These are phyloP conservation scores for Xylaria sp. DNA, from an alignment of 495 filamentous ascomycete species.

Conservation along the genomic window DNA sequence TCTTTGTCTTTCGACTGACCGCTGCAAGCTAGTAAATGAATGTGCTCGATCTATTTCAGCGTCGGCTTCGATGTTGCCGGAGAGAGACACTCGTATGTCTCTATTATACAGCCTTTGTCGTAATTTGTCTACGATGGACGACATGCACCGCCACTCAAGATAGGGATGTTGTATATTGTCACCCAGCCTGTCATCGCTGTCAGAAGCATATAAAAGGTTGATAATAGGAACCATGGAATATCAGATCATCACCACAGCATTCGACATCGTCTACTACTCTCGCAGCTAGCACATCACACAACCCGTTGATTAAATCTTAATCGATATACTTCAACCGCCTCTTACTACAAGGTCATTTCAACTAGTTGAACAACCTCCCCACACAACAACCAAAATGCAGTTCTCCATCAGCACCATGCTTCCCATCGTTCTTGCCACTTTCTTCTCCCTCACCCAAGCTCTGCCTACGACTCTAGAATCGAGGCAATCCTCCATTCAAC, in stretches of 20 bases:
- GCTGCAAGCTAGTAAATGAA: background rate
- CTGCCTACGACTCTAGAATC: background rate
- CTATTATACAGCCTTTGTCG: background rate
- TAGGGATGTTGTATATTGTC: background rate
- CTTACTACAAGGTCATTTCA: background rate
- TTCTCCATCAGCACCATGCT: background rate
- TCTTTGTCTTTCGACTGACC: background rate
- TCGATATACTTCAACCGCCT: background rate
- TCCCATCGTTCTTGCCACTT: conserved; percentile 7
- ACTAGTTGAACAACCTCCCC: background rate
- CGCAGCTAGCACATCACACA: background rate
- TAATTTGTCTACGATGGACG: background rate
- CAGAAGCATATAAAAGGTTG: background rate
- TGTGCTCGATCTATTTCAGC: conserved; percentile 6
- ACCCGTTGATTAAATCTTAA: background rate
- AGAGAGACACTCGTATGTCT: background rate
- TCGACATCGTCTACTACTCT: background rate
- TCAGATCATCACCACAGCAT: conserved; percentile 15
- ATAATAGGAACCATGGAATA: background rate
- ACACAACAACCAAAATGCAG: conserved; percentile 15
- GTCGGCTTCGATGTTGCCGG: background rate
- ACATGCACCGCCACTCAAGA: conserved; percentile 1
- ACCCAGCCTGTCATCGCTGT: background rate
- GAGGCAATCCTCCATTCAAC: background rate
- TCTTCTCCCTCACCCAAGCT: conserved; percentile 13